Conservation (phyloP, 2,329 filamentous ascomycete genomes). For the Daldinia eschscholtzii region DNA sequence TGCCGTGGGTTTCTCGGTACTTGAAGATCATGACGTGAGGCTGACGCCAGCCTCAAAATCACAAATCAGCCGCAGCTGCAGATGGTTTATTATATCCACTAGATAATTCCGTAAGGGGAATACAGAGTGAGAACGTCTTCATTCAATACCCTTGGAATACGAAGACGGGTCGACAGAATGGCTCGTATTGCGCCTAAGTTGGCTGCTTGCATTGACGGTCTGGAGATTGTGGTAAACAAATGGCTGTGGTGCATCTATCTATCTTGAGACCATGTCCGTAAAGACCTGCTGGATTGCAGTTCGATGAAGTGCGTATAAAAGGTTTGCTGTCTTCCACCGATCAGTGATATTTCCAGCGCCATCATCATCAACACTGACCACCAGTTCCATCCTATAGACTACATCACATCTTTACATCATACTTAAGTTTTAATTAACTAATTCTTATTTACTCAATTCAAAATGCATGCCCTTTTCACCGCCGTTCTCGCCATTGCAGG, state of each 20-base stretch:
- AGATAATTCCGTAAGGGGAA: slow-evolving; percentile 2
- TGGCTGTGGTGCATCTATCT: not conserved
- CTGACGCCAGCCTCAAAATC: not conserved
- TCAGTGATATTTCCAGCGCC: not conserved
- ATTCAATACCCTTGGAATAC: not conserved
- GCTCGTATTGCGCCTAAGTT: slow-evolving; percentile 33
- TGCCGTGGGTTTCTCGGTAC: not conserved
- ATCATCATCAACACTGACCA: not conserved
- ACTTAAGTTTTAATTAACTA: not conserved
- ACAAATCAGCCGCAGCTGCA: not conserved
- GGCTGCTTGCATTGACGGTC: not conserved
- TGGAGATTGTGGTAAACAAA: not conserved
- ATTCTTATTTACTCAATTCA: not conserved
- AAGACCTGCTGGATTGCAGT: not conserved
- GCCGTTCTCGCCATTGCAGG: slow-evolving; percentile 1
- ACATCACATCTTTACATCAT: not conserved
- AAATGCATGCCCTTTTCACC: not conserved
- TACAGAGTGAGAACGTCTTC: slow-evolving; percentile 1
- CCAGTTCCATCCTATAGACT: not conserved
- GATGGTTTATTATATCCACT: not conserved
- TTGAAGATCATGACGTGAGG: slow-evolving; percentile 2
- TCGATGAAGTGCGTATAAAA: not conserved
- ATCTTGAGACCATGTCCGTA: not conserved
- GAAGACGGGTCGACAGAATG: slow-evolving; percentile 31
- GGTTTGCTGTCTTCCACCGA: not conserved